Evolutionary conservation across 2,329 filamentous ascomycete genomes (phyloP), one percentile per base, ranked within the genome.

Genomic region (Neofusicoccum sp.): DNA sequence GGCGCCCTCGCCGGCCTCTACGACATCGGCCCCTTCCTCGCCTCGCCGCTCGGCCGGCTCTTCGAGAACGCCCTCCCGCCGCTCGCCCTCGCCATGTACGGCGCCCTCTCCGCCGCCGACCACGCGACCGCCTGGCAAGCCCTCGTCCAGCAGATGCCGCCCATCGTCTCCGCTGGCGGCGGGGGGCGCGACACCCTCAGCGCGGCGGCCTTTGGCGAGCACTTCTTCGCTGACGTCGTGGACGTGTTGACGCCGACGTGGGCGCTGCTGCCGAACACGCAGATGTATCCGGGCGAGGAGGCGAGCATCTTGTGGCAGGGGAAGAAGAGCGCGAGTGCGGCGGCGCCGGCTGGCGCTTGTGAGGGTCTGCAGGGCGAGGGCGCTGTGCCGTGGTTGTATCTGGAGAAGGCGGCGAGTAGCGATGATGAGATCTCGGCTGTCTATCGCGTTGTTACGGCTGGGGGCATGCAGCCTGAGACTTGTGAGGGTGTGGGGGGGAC

Each of bases 221-320:
- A 91, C 79, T 89, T 80, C 81, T 91, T 91, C 79, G 82, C 82
- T 72, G 30, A 51, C 8, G 30, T 34, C 3, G 30, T 24, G n/a
- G 63, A 64, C 48, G 64, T 68, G 45, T 74, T 80, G 63, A 73
- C 77, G 0, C 88, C 89, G 1, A 84, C 80, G 11, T 91, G 90
- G 70, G 78, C 84, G 30, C 57, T 60, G 24, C 26, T 44, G 5
- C 44, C 62, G 77, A 90, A 38, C 69, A 74, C 54, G 70, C 73
- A 40, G 67, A 70, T 36, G 68, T 33, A 43, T n/a, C 51, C 36
- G 14, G 43, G n/a, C 33, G 44, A 49, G 77, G 69, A 59, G 80
- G 7, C n/a, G 5, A 33, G 20, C 38, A 33, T 53, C 41, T 11
- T 53, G 8, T 59, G 68, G 14, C 66, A 69, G 24, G 70, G 72